Percentiles rank a stretch among this genome's conserved stretches.
Conservation (phyloP, 495 filamentous ascomycete species). For the Niebla homalea region DNA sequence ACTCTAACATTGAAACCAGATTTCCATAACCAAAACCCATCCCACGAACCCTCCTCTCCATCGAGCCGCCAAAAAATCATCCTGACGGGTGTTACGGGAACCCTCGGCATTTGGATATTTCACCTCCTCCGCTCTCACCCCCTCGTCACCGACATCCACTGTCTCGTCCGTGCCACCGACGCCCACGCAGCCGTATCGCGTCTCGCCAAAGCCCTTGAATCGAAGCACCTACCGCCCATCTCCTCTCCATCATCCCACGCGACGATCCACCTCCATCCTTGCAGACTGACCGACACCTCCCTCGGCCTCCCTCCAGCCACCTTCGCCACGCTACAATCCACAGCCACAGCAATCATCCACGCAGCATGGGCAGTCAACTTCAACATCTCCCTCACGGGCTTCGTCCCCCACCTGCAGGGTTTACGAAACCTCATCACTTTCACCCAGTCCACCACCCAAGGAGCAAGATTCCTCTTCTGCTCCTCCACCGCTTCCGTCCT, state of each 20-base stretch:
- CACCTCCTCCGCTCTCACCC: slow-evolving; percentile 24
- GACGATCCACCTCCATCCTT: slow-evolving; percentile 24
- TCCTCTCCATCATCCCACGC: slow-evolving; percentile 9
- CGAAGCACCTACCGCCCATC: slow-evolving; percentile 17
- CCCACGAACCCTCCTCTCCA: no score
- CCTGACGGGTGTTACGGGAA: slow-evolving; percentile 51
- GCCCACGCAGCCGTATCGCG: slow-evolving; percentile 32
- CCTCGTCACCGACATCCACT: slow-evolving; percentile 33
- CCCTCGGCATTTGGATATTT: slow-evolving; percentile 45
- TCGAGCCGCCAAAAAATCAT: slow-evolving; percentile 3
- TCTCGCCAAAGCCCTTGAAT: slow-evolving; percentile 34
- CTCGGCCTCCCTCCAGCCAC: slow-evolving; percentile 31
- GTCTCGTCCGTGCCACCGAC: slow-evolving; percentile 40
- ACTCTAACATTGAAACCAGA: no score
- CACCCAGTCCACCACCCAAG: slow-evolving; percentile 26
- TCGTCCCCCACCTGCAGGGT: slow-evolving; percentile 42
- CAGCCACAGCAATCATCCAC: slow-evolving; percentile 42
- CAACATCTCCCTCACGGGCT: slow-evolving; percentile 45
- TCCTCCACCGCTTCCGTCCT: slow-evolving; percentile 39
- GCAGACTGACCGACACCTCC: slow-evolving; percentile 21
- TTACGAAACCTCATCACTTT: slow-evolving; percentile 42
- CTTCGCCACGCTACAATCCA: slow-evolving; percentile 27
- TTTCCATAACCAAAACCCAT: no score
- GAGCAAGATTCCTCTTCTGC: slow-evolving; percentile 41
- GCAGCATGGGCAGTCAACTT: slow-evolving; percentile 66